Evolutionary conservation across 1,284 basidiomycete genomes (phyloP), one percentile per base, ranked within the genome.

Genomic region (Macrocystidia cucumis): DNA sequence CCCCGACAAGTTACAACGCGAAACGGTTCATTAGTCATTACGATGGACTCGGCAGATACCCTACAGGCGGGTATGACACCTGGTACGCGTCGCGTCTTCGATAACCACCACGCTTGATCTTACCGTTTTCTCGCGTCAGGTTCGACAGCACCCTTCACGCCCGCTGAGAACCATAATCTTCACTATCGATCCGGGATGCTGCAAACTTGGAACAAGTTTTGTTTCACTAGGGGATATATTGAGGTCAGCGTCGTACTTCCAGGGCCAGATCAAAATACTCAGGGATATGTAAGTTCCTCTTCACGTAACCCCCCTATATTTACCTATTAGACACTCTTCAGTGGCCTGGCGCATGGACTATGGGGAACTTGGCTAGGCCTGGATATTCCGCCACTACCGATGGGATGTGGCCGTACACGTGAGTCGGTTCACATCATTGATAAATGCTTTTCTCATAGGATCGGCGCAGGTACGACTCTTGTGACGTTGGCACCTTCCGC

Each of bases 301-400:
- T 38, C 32, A 16, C 14, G 18, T 17, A 27, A 9, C 20, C 11
- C 28, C 22, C 29, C 33, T 9, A 22, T 13, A 8, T 12, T 27
- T 29, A 32, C 24, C 19, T 37, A 34, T 24, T 20, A 31, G 14
- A 38, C 32, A 12, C 2, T 2, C 7, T 34, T 14, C 37, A 75
- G 74, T 78, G 74, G 74, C 75, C 74, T 32, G 74, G 70, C 30
- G 67, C 63, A 12, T 93, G 91, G 91, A 88, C 84, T 4, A 88
- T 96, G 85, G 91, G 91, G 3, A 95, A 95, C 50, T 69, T 96
- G 2, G 91, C 81, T 1, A 64, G 91, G 34, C 78, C 90, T 0
- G 91, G 90, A 2, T 67, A 89, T 54, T 69, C 79, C 13, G 88
- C 83, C 0, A 81, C 85, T 0, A 82, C 83, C 2, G 86, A 92